phyloP scores from a whole-genome alignment of 768 basidiomycete species.

The Lactarius vividus region DNA sequence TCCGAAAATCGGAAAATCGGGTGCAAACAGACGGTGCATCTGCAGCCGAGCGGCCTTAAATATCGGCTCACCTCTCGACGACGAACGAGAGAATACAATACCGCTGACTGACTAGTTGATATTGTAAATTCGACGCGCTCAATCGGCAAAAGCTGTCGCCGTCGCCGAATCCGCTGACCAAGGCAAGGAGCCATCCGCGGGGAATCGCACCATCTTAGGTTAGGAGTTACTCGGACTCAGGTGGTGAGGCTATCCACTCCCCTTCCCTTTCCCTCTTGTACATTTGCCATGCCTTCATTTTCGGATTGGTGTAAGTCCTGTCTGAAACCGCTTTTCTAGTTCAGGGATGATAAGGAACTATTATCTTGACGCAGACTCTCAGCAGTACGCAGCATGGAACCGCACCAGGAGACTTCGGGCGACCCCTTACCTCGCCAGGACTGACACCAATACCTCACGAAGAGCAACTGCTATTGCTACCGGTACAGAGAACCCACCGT shows the following conservation, averaged over 20 bases:
- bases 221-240: background rate
- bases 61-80: background rate
- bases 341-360: conserved; percentile 6
- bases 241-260: conserved; percentile 12
- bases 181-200: background rate
- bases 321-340: conserved; percentile 22
- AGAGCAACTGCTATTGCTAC: conserved; percentile 51
- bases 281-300: conserved; percentile 31
- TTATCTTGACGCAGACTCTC: conserved; percentile 38
- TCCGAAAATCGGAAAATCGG: background rate
- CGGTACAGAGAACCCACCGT: conserved; percentile 26
- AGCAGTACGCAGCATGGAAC: conserved; percentile 57
- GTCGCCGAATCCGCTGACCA: background rate
- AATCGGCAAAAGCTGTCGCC: background rate
- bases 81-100: no score
- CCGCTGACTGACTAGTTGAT: no score
- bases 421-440: conserved; percentile 51
- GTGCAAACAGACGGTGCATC: background rate
- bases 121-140: background rate
- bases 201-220: no score
- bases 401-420: conserved; percentile 52
- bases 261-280: conserved; percentile 7
- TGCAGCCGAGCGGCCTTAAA: background rate
- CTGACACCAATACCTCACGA: conserved; percentile 48
- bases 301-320: conserved; percentile 40